Percentiles rank a stretch among this genome's conserved stretches.
Conservation (phyloP, 805 yeast genomes). For the Peterozyma xylosa region DNA sequence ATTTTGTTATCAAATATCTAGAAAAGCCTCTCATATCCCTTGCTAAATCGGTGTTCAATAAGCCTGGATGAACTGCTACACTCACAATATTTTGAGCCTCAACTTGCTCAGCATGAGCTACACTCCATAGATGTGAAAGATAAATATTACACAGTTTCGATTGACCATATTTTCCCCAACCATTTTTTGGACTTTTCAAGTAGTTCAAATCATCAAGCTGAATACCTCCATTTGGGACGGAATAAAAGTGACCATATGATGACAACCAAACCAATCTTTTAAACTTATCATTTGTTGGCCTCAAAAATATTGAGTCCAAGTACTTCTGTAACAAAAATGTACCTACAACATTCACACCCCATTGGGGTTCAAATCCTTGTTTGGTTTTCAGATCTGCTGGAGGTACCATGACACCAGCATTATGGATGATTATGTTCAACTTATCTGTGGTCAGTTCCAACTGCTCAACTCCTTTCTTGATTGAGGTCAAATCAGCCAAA, state of each 20-base stretch:
- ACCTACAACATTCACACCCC: constrained; percentile 40
- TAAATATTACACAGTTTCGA: constrained; percentile 33
- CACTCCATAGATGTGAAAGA: constrained; percentile 28
- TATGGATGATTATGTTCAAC: constrained; percentile 31
- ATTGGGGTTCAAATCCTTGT: constrained; percentile 38
- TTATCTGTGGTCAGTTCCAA: constrained; percentile 16
- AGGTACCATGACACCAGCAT: constrained; percentile 37
- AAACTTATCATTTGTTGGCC: constrained; percentile 14
- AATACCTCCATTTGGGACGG: constrained; percentile 18
- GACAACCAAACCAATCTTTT: constrained; percentile 38
- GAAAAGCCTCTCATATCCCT: constrained; percentile 13
- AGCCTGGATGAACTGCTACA: constrained; percentile 34
- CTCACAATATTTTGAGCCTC: constrained; percentile 16
- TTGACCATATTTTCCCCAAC: constrained; percentile 25
- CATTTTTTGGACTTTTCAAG: constrained; percentile 12
- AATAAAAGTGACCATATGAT: not conserved
- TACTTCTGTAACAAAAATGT: constrained; percentile 34
- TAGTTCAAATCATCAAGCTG: constrained; percentile 24
- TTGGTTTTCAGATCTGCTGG: constrained; percentile 26
- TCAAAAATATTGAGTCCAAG: constrained; percentile 27
- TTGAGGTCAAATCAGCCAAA: constrained; percentile 32
- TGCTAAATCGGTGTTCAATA: constrained; percentile 25
- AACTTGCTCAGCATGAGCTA: constrained; percentile 19
- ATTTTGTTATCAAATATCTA: not conserved
- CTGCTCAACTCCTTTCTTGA: constrained; percentile 27